These are phyloP conservation scores for Symbiodinium pilosum DNA, from an alignment of 73 alveolate species.

Conservation along the genomic window DNA sequence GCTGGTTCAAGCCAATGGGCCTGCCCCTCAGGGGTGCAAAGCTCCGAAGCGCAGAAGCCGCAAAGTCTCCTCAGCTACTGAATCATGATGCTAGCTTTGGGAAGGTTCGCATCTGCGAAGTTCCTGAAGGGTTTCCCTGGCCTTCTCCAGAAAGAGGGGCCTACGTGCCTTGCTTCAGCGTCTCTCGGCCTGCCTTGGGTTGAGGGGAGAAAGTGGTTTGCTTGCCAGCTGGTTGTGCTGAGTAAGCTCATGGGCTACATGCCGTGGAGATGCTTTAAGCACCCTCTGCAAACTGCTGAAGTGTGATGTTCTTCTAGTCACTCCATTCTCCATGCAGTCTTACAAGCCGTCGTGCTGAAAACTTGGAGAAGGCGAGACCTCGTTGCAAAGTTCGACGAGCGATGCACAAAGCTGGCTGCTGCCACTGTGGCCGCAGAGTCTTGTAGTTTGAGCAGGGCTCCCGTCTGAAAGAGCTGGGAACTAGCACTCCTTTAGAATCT, in stretches of 20 bases:
- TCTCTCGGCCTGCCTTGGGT: background rate
- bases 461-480: no score
- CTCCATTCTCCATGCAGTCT: no score
- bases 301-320: no score
- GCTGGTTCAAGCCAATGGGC: background rate
- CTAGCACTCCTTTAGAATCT: no score
- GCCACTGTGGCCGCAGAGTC: background rate
- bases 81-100: no score
- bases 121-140: constrained; percentile 70
- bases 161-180: background rate
- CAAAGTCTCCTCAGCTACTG: background rate
- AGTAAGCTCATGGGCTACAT: no score
- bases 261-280: no score
- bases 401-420: background rate
- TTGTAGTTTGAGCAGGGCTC: no score
- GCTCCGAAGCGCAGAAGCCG: background rate
- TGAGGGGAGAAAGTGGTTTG: no score
- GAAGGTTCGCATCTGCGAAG: background rate
- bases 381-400: background rate
- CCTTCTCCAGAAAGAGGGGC: constrained; percentile 72
- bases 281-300: no score
- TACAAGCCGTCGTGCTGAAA: background rate
- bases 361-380: background rate
- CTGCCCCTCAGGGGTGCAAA: background rate
- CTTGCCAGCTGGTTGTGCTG: no score